A percentile compares a stretch with the other conserved stretches of the same genome.
phyloP scores from a whole-genome alignment of 2,329 filamentous ascomycete species.

The Fusarium incarnatum region DNA sequence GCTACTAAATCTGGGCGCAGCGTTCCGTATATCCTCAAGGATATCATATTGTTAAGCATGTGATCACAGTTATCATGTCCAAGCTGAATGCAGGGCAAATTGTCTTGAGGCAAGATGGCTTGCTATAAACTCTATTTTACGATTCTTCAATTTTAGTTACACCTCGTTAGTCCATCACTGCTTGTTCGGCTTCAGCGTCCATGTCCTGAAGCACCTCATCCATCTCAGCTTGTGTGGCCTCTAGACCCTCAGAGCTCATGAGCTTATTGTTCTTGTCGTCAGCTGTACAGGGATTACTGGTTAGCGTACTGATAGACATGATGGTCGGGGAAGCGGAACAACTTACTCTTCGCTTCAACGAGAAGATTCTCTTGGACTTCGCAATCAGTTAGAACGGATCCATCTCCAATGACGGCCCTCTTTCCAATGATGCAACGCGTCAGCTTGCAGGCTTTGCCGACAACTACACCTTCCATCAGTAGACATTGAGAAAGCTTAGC shows the following conservation, averaged over 20 bases:
- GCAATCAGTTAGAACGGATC: slow-evolving; percentile 83
- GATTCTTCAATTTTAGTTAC: slow-evolving; percentile 9
- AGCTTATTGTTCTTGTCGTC: slow-evolving; percentile 76
- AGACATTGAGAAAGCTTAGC: slow-evolving; percentile 88
- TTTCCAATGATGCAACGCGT: slow-evolving; percentile 89
- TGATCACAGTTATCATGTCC: background rate
- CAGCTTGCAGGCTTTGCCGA: slow-evolving; percentile 86
- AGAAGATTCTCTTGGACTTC: slow-evolving; percentile 93
- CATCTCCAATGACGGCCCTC: slow-evolving; percentile 84
- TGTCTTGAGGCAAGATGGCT: background rate
- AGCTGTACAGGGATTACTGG: slow-evolving; percentile 55
- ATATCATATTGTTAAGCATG: slow-evolving; percentile 1
- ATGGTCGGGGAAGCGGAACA: slow-evolving; percentile 34
- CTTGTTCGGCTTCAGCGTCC: slow-evolving; percentile 52
- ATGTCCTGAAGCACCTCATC: slow-evolving; percentile 62
- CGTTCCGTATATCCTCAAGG: background rate
- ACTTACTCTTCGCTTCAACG: slow-evolving; percentile 80
- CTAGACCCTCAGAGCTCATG: slow-evolving; percentile 74
- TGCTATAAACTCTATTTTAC: slow-evolving; percentile 17
- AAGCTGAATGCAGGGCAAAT: slow-evolving; percentile 2
- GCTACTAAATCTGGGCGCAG: background rate
- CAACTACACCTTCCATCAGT: slow-evolving; percentile 89
- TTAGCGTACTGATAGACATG: slow-evolving; percentile 19
- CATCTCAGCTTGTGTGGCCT: slow-evolving; percentile 72
- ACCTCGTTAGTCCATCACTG: slow-evolving; percentile 44